Base-by-base conservation (phyloP, 352 stramenopile species). In the Halophytophthora polymorphica region DNA sequence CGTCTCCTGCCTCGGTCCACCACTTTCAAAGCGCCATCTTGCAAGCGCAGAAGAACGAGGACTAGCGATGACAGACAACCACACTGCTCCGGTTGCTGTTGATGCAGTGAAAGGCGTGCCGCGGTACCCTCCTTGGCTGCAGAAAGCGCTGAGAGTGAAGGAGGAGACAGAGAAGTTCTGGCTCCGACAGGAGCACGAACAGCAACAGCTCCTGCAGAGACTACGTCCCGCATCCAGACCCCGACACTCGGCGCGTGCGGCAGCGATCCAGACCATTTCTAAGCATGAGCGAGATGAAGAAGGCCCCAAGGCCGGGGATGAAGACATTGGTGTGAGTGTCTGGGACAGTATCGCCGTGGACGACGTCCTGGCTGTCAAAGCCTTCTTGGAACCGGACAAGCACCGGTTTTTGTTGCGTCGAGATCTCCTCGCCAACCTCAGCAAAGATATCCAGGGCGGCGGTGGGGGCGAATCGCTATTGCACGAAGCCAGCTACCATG, bases 101-200 rank as follows among this genome's bases (percentile, higher is more conserved):
- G 4, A 4, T 8, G 25, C 25, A 31, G 4, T 8, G 8, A 56
- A 66, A 17, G 59, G 60, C 13, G 49, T 57, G 38, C 50, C 53
- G 50, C 66, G 81, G 21, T 87, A 88, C 29, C 65, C 76, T 51
- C 72, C 71, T 0, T 91, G 77, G 81, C 58, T 91, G n/a, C 63
- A 79, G 35, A 79, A 77, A 22, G 71, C 76, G n/a, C 55, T 87
- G 37, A 57, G 49, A 12, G 60, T 61, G 10, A 80, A 72, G 42
- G 47, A 77, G 2, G 35, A 70, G 17, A 77, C 52, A 5, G 51
- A 82, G 38, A 37, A 52, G 21, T 70, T 74, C 22, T 80, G 73
- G 69, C 22, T 40, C 12, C 53, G 50, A 6, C 31, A 52, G 2
- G 42, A 55, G 19, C 43, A 64, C 22, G 37, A 67, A 25, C 56